Evolutionary conservation across 352 stramenopile genomes (phyloP).

Genomic region (Phytophthora pinifolia): DNA sequence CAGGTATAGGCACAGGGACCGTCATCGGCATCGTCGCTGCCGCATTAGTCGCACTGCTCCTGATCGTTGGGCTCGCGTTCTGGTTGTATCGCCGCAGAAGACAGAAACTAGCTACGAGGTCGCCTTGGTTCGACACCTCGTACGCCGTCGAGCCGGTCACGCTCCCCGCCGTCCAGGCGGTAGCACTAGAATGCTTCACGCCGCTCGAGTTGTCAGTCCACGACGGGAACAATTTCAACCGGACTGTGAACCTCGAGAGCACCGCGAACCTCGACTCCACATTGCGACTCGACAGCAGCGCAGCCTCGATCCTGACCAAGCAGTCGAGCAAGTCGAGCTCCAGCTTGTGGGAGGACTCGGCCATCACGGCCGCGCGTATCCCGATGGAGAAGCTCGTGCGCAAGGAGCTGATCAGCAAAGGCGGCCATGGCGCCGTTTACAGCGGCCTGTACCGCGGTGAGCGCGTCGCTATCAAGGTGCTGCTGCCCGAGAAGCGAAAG

Average conservation of each 20-base stretch:
- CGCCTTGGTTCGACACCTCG: slow-evolving; percentile 22
- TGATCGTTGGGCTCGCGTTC: slow-evolving; percentile 23
- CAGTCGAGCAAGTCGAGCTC: slow-evolving; percentile 6
- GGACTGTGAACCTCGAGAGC: slow-evolving; percentile 30
- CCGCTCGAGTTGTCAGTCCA: slow-evolving; percentile 7
- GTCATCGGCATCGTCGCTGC: slow-evolving; percentile 25
- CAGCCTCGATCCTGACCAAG: slow-evolving; percentile 6
- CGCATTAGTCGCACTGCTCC: slow-evolving; percentile 15
- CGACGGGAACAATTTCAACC: slow-evolving; percentile 24
- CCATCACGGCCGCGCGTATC: slow-evolving; percentile 37
- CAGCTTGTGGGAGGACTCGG: slow-evolving; percentile 39
- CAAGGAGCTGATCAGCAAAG: slow-evolving; percentile 41
- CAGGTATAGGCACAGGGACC: slow-evolving; percentile 22
- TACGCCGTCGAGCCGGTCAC: slow-evolving; percentile 18
- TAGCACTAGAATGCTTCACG: slow-evolving; percentile 23
- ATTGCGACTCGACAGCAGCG: slow-evolving; percentile 23
- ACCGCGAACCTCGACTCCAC: slow-evolving; percentile 27
- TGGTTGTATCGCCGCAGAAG: slow-evolving; percentile 28
- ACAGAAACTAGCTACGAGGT: slow-evolving; percentile 12
- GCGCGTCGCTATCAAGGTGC: slow-evolving; percentile 59
- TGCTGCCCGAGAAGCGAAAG: slow-evolving; percentile 35
- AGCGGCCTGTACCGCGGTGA: slow-evolving; percentile 42
- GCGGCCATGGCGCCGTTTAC: slow-evolving; percentile 53
- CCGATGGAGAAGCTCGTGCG: slow-evolving; percentile 48
- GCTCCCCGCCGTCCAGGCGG: slow-evolving; percentile 10